Base-by-base conservation (phyloP, 306 rosid genomes). In the Cyamopsis tetragonoloba region DNA sequence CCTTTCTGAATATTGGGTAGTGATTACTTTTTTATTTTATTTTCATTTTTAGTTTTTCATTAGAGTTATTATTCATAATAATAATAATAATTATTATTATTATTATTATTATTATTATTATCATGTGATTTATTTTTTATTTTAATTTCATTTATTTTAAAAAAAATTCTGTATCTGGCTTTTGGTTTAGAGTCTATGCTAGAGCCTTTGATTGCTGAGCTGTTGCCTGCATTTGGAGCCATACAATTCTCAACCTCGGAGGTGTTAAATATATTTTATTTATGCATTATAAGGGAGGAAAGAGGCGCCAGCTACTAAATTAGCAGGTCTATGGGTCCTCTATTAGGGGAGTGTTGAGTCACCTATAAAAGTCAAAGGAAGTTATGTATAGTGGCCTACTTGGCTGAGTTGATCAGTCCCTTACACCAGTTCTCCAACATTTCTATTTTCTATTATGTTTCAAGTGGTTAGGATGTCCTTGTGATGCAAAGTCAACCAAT, bases 311-410 rank as follows among this genome's bases (percentile, higher is more conserved):
- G 48, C 81, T 20, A 59, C 79, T 78, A 19, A 51, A 77, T 72
- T 55, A 47, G 28, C 42, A 20, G 41, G 55, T 58, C 51, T 51
- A 37, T 79, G 47, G 35, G 70, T 31, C 61, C 28, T 65, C 72
- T 56, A 37, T 49, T 56, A 22, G 50, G 68, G 23, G 79, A 72
- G 30, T 10, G 46, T 15, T 61, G 72, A 76, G 75, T 69, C 76
- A 27, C 65, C 64, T 73, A 8, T 31, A 47, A 61, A 74, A 78
- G 83, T 83, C 87, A 75, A 88, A 79, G 66, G 74, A 57, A 68
- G 60, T 72, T 72, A 66, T 70, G 66, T 61, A 31, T 53, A 68
- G 20, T 48, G 78, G 64, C 47, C 38, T 48, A 66, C 69, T 82
- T 62, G 26, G n/a, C 44, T 62, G 77, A 42, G 74, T 31, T 77